phyloP scores from a whole-genome alignment of 108 stramenopile genomes.

The Bacterosira constricta region DNA sequence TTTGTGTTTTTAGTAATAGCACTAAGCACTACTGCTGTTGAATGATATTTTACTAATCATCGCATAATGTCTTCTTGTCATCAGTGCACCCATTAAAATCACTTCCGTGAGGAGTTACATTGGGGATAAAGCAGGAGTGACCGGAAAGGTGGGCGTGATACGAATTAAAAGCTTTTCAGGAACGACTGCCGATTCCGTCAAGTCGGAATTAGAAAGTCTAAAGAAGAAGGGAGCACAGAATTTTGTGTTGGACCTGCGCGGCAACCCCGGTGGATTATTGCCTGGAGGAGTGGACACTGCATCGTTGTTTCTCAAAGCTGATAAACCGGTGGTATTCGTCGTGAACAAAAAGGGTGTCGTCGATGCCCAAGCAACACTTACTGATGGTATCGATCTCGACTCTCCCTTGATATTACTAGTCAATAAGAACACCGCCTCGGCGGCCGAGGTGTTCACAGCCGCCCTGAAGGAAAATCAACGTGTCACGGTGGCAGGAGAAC shows the following conservation, averaged over 20 bases:
- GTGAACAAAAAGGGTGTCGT: slow-evolving; percentile 82
- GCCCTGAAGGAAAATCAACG: slow-evolving; percentile 86
- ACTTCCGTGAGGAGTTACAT: slow-evolving; percentile 79
- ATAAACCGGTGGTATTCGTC: slow-evolving; percentile 81
- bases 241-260: slow-evolving; percentile 87
- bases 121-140: slow-evolving; percentile 43
- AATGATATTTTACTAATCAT: no score
- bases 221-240: slow-evolving; percentile 82
- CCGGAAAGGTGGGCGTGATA: slow-evolving; percentile 73
- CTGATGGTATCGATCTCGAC: slow-evolving; percentile 69
- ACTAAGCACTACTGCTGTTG: no score
- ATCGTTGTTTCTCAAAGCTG: slow-evolving; percentile 81
- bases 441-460: slow-evolving; percentile 90
- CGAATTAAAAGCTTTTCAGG: slow-evolving; percentile 90
- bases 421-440: slow-evolving; percentile 85
- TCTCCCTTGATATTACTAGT: slow-evolving; percentile 78
- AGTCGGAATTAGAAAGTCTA: slow-evolving; percentile 62
- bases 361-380: slow-evolving; percentile 69
- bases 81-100: slow-evolving; percentile 87
- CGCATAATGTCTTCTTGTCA: no score
- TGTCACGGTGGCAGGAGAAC: slow-evolving; percentile 73
- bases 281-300: slow-evolving; percentile 97
- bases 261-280: slow-evolving; percentile 93
- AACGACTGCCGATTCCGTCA: slow-evolving; percentile 83
- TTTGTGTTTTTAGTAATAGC: no score